Percentiles rank a stretch among this genome's conserved stretches.
Conservation (phyloP, 305 asterid species). For the Fraxinus greggii region DNA sequence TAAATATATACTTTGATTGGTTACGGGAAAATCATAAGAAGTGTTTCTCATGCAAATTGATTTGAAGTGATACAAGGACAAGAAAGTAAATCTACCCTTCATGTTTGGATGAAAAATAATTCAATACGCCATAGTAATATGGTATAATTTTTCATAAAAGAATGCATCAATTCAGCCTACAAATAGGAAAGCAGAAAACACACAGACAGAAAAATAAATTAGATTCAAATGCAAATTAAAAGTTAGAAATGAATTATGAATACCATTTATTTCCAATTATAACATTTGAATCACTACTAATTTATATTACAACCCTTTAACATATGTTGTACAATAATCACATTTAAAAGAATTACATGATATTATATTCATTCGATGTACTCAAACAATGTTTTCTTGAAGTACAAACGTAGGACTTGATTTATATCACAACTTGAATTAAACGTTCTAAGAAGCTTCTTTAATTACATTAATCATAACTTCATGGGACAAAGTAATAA, state of each 20-base stretch:
- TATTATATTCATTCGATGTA: background rate
- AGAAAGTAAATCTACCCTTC: background rate
- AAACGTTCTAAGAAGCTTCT: background rate
- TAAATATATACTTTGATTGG: background rate
- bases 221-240: background rate
- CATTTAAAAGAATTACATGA: background rate
- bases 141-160: background rate
- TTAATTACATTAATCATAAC: background rate
- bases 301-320: background rate
- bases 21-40: background rate
- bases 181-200: background rate
- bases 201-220: background rate
- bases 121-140: background rate
- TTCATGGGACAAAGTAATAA: background rate
- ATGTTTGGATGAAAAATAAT: conserved; percentile 4
- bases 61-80: background rate
- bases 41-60: background rate
- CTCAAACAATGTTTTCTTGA: background rate
- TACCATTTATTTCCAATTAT: background rate
- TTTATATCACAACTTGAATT: background rate
- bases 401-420: background rate
- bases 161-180: background rate
- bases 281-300: background rate
- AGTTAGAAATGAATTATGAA: background rate
- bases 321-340: background rate